Evolutionary conservation across 805 yeast genomes (phyloP).

Genomic region (Kluyveromyces lactis): DNA sequence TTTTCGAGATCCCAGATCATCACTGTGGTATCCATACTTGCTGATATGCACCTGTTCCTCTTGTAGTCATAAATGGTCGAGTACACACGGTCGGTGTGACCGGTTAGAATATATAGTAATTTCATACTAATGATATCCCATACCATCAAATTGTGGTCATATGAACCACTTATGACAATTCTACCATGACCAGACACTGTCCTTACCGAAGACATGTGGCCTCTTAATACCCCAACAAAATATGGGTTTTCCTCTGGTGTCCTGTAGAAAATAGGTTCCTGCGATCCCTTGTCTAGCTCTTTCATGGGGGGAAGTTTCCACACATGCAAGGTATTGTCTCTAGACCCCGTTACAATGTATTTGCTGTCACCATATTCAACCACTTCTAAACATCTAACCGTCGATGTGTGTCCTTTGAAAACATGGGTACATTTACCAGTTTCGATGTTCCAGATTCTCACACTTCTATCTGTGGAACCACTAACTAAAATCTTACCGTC

Average conservation of each 20-base stretch:
- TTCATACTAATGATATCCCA: slow-evolving; percentile 79
- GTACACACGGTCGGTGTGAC: slow-evolving; percentile 84
- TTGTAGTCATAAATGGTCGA: slow-evolving; percentile 76
- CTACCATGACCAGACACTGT: slow-evolving; percentile 83
- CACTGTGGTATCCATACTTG: slow-evolving; percentile 83
- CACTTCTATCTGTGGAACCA: slow-evolving; percentile 92
- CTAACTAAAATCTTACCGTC: slow-evolving; percentile 65
- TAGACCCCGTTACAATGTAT: slow-evolving; percentile 75
- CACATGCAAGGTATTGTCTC: slow-evolving; percentile 76
- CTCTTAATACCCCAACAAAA: slow-evolving; percentile 59
- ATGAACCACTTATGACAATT: slow-evolving; percentile 79
- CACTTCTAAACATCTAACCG: slow-evolving; percentile 86
- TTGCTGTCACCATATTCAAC: slow-evolving; percentile 61
- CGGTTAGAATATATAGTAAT: slow-evolving; percentile 66
- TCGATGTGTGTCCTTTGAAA: slow-evolving; percentile 85
- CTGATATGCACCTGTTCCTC: slow-evolving; percentile 76
- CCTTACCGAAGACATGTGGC: slow-evolving; percentile 75
- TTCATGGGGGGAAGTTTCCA: slow-evolving; percentile 66
- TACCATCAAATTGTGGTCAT: slow-evolving; percentile 82
- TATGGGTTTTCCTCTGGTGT: slow-evolving; percentile 43
- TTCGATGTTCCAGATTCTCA: slow-evolving; percentile 85
- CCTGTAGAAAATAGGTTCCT: slow-evolving; percentile 25
- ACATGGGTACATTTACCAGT: slow-evolving; percentile 85
- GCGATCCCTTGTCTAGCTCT: slow-evolving; percentile 25
- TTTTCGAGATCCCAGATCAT: slow-evolving; percentile 82